Percentiles rank a stretch among this genome's conserved stretches.
Evolutionary conservation across 768 basidiomycete genomes (phyloP).

Genomic region (Rhizopogon vesiculosus): DNA sequence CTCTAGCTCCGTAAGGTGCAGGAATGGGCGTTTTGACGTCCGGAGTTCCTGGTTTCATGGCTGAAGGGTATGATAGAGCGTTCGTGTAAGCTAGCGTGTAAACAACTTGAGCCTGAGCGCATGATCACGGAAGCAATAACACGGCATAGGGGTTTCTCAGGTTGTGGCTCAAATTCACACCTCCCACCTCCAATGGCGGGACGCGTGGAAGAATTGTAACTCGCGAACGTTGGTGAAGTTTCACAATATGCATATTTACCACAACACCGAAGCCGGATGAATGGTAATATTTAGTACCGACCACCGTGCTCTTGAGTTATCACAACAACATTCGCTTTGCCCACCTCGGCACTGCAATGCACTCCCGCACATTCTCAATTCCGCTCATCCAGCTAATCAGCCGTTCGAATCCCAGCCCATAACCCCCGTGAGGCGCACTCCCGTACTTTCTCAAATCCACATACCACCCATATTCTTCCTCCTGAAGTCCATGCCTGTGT

Average conservation of each 20-base stretch:
- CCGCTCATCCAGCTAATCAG: slow-evolving; percentile 85
- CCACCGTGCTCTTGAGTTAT: slow-evolving; percentile 3
- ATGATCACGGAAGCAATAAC: not conserved
- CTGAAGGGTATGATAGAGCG: not conserved
- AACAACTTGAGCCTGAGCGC: too few species aligned
- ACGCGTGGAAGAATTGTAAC: too few species aligned
- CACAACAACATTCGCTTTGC: slow-evolving; percentile 71
- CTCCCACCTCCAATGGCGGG: too few species aligned
- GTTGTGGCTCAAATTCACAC: too few species aligned
- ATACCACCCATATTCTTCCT: slow-evolving; percentile 62
- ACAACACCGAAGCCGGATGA: too few species aligned
- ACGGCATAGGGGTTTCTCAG: too few species aligned
- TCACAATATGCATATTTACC: too few species aligned
- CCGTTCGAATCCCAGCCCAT: slow-evolving; percentile 94
- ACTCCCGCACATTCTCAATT: slow-evolving; percentile 88
- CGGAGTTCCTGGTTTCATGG: not conserved
- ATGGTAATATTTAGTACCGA: too few species aligned
- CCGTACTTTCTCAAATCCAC: slow-evolving; percentile 80
- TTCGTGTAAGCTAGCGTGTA: not conserved
- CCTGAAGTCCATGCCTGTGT: slow-evolving; percentile 33
- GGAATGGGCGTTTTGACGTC: not conserved
- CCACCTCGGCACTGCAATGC: slow-evolving; percentile 90
- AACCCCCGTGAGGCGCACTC: slow-evolving; percentile 89
- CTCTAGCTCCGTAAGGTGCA: not conserved
- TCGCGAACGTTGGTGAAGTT: too few species aligned